A percentile compares a stretch with the other conserved stretches of the same genome.
Evolutionary conservation across 2,329 filamentous ascomycete genomes (phyloP).

Genomic region (Colletotrichum tanaceti): DNA sequence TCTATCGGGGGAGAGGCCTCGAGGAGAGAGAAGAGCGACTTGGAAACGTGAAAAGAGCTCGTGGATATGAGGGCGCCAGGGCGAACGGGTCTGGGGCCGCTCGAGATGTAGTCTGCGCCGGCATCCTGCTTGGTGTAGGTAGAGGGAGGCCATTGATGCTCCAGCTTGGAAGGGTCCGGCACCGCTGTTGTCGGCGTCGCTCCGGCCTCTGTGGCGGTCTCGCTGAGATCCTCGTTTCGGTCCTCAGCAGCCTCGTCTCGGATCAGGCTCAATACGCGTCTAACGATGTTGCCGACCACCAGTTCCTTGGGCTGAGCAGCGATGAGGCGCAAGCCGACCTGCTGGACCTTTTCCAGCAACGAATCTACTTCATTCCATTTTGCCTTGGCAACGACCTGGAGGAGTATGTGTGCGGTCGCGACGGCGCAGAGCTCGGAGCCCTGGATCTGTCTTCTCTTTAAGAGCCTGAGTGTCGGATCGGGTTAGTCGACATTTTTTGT

Average conservation of each 20-base stretch:
- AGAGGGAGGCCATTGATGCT: slow-evolving; percentile 48
- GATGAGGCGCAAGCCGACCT: slow-evolving; percentile 80
- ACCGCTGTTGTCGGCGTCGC: slow-evolving; percentile 55
- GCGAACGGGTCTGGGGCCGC: slow-evolving; percentile 51
- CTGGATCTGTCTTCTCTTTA: slow-evolving; percentile 91
- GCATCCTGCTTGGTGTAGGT: slow-evolving; percentile 52
- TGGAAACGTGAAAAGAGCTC: slow-evolving; percentile 73
- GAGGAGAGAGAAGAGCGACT: slow-evolving; percentile 90
- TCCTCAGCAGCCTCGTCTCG: slow-evolving; percentile 90
- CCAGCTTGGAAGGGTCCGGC: slow-evolving; percentile 46
- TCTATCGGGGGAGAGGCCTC: slow-evolving; percentile 72
- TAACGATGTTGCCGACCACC: slow-evolving; percentile 93
- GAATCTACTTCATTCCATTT: slow-evolving; percentile 81
- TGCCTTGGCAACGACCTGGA: slow-evolving; percentile 85
- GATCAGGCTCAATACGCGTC: slow-evolving; percentile 89
- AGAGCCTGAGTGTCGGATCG: slow-evolving; percentile 65
- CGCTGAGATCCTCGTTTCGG: slow-evolving; percentile 69
- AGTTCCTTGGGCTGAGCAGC: slow-evolving; percentile 90
- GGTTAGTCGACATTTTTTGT: slow-evolving; percentile 15
- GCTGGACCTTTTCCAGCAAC: slow-evolving; percentile 82
- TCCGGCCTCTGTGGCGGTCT: slow-evolving; percentile 65
- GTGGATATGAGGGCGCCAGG: slow-evolving; percentile 72
- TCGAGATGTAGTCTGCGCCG: slow-evolving; percentile 41
- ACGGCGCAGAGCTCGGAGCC: slow-evolving; percentile 90
- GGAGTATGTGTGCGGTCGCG: slow-evolving; percentile 88